phyloP scores from a whole-genome alignment of 2,329 filamentous ascomycete genomes.

The Alternaria arborescens region DNA sequence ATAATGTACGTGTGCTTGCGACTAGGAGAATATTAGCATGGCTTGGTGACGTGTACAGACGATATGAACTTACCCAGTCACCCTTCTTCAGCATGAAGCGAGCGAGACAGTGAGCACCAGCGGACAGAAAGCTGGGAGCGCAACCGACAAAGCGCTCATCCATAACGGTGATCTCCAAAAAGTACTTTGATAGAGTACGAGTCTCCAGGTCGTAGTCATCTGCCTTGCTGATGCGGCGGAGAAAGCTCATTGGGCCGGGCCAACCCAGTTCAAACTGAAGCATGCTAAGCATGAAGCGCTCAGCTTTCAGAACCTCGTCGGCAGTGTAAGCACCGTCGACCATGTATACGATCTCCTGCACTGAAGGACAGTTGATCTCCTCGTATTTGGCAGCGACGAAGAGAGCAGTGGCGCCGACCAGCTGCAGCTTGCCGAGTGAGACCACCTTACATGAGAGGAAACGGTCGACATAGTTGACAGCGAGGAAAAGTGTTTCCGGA shows the following conservation, averaged over 20 bases:
- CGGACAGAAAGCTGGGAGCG: constrained; percentile 88
- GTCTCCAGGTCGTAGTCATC: constrained; percentile 98
- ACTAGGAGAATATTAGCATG: constrained; percentile 62
- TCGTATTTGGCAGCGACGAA: constrained; percentile 98
- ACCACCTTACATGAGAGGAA: constrained; percentile 96
- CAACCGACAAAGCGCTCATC: constrained; percentile 95
- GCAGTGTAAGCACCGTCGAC: constrained; percentile 88
- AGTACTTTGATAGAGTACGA: constrained; percentile 95
- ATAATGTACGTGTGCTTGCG: constrained; percentile 85
- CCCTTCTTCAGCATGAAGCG: constrained; percentile 90
- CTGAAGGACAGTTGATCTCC: constrained; percentile 96
- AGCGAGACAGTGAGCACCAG: constrained; percentile 90
- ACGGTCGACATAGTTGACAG: constrained; percentile 96
- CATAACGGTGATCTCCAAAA: constrained; percentile 96
- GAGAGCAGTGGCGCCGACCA: constrained; percentile 94
- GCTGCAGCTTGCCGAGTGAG: constrained; percentile 91
- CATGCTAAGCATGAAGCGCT: constrained; percentile 98
- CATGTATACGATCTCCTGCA: constrained; percentile 98
- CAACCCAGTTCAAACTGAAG: constrained; percentile 94
- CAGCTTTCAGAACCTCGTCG: constrained; percentile 95
- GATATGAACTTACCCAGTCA: constrained; percentile 75
- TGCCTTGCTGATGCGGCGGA: constrained; percentile 95
- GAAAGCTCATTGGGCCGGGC: constrained; percentile 99
- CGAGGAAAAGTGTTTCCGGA: constrained; percentile 93
- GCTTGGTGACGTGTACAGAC: neutral